Conservation (phyloP, 108 stramenopile genomes). For the Fistulifera pelliculosa region DNA sequence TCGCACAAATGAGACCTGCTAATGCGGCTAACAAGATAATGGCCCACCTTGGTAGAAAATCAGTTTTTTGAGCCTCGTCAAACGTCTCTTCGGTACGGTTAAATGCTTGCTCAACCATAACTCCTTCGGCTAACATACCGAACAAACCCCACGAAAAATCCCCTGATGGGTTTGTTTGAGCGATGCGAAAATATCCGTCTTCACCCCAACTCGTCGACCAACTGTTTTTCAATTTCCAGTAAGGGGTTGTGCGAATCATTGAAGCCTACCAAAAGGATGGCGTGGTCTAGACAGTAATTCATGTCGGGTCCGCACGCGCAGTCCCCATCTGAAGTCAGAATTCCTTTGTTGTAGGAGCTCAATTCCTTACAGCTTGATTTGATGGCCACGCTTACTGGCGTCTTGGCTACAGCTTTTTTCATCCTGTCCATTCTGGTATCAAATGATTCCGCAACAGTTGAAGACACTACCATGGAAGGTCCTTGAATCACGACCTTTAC, state of each 20-base stretch:
- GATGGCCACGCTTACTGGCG: constrained; percentile 42
- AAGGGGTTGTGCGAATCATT: constrained; percentile 40
- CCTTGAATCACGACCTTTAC: constrained; percentile 8
- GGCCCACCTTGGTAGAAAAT: too few relatives aligned
- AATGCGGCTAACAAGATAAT: too few relatives aligned
- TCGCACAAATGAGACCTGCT: too few relatives aligned
- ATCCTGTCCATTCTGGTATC: constrained; percentile 31
- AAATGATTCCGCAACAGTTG: constrained; percentile 21
- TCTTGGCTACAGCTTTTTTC: constrained; percentile 30
- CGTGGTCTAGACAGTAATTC: constrained; percentile 67
- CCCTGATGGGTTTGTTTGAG: constrained; percentile 19
- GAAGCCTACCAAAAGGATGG: constrained; percentile 81
- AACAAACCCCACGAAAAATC: constrained; percentile 39
- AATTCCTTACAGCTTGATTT: constrained; percentile 43
- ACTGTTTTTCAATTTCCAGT: constrained; percentile 4
- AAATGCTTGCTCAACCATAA: constrained; percentile 13
- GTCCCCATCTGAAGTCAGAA: constrained; percentile 63
- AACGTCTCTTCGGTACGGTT: constrained; percentile 3
- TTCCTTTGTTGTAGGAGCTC: constrained; percentile 65
- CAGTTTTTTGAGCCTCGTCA: constrained; percentile 5
- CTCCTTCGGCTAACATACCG: constrained; percentile 40
- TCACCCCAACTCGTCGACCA: constrained; percentile 19
- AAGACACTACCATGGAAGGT: constrained; percentile 23
- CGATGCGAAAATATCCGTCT: constrained; percentile 39
- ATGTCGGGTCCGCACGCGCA: constrained; percentile 29